phyloP scores from a whole-genome alignment of 2,329 filamentous ascomycete species.

The Pyrenophora teres region DNA sequence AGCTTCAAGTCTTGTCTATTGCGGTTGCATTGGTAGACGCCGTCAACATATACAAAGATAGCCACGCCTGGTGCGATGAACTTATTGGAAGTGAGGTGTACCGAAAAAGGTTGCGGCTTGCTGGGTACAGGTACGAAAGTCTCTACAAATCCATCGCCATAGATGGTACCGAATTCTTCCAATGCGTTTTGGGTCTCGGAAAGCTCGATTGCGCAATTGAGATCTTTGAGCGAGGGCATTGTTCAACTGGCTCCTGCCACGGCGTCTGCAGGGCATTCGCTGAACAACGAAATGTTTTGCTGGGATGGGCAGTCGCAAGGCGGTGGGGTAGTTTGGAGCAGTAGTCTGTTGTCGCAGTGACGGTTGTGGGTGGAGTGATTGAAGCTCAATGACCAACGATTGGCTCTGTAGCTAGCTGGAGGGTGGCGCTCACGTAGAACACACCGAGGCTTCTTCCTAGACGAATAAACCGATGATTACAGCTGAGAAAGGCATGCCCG shows the following conservation, averaged over 20 bases:
- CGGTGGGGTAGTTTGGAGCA: no score
- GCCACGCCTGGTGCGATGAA: constrained; percentile 60
- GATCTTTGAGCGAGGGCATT: constrained; percentile 61
- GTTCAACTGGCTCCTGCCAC: neutral
- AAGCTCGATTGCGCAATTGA: constrained; percentile 59
- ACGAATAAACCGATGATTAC: no score
- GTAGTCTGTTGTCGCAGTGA: no score
- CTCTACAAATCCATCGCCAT: constrained; percentile 58
- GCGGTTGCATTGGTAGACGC: constrained; percentile 62
- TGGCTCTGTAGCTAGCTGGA: no score
- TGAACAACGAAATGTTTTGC: no score
- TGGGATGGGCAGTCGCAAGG: no score
- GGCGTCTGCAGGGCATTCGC: no score
- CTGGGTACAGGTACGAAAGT: constrained; percentile 58
- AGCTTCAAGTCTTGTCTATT: constrained; percentile 52
- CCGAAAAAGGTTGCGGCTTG: constrained; percentile 52
- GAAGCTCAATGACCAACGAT: no score
- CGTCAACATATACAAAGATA: constrained; percentile 62
- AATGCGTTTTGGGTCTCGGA: constrained; percentile 48
- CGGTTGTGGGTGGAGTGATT: no score
- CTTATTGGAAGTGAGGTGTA: constrained; percentile 55
- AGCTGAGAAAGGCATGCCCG: no score
- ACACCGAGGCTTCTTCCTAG: no score
- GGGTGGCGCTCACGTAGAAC: no score
- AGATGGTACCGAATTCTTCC: constrained; percentile 56